These are phyloP conservation scores for Metschnikowia shivogae DNA, from an alignment of 805 yeast species.

Conservation along the genomic window DNA sequence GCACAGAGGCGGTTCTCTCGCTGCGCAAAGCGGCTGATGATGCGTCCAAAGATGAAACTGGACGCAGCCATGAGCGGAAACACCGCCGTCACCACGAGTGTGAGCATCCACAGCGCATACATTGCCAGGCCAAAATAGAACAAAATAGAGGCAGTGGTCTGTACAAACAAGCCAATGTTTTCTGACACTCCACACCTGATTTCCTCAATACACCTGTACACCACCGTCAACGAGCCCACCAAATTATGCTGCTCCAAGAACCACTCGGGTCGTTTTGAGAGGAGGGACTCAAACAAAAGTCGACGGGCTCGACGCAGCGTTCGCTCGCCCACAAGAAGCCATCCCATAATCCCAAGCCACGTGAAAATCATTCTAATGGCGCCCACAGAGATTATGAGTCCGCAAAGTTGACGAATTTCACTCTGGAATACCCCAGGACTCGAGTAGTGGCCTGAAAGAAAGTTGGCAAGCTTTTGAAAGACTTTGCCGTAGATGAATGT, in stretches of 20 bases:
- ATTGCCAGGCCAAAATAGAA: constrained; percentile 63
- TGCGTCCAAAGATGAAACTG: constrained; percentile 48
- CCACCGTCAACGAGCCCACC: constrained; percentile 61
- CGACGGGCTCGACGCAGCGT: constrained; percentile 58
- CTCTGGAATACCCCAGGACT: constrained; percentile 18
- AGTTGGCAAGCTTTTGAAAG: constrained; percentile 38
- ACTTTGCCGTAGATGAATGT: constrained; percentile 65
- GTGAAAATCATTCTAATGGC: constrained; percentile 27
- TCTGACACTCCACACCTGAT: constrained; percentile 64
- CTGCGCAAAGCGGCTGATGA: constrained; percentile 46
- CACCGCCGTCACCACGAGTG: constrained; percentile 70
- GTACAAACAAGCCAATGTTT: constrained; percentile 53
- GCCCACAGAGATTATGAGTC: constrained; percentile 32
- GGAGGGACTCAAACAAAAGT: constrained; percentile 39
- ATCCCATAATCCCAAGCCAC: constrained; percentile 55
- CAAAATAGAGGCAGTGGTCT: constrained; percentile 48
- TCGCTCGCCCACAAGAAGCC: constrained; percentile 70
- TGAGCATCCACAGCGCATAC: constrained; percentile 78
- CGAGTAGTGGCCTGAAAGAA: constrained; percentile 28
- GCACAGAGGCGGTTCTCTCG: constrained; percentile 56
- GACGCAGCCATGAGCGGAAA: constrained; percentile 60
- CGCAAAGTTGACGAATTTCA: constrained; percentile 26
- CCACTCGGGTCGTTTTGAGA: constrained; percentile 54
- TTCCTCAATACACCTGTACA: constrained; percentile 73
- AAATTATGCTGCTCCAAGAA: constrained; percentile 53